Evolutionary conservation across 139 green algal species (phyloP).

Genomic region (Parachlorella kessleri): DNA sequence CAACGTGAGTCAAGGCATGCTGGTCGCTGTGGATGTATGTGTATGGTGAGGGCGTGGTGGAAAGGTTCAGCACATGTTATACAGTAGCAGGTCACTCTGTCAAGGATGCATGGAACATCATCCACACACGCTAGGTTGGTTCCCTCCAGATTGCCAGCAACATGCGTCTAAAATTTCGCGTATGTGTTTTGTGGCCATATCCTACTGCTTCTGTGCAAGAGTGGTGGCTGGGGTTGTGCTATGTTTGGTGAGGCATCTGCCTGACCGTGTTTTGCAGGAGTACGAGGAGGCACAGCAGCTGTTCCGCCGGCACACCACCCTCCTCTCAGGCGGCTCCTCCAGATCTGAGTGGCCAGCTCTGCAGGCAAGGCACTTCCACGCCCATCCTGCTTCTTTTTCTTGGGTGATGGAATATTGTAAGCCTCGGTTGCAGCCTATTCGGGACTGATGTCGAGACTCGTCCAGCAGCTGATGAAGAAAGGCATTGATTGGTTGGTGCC

Average conservation of each 20-base stretch:
- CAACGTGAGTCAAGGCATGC: background rate
- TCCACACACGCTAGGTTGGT: background rate
- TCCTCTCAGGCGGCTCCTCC: conserved; percentile 30
- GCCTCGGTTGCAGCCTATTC: too few species aligned
- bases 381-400: background rate
- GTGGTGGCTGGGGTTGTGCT: background rate
- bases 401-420: too few species aligned
- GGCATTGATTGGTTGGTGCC: too few species aligned
- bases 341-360: conserved; percentile 66
- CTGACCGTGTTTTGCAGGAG: too few species aligned
- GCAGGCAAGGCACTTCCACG: background rate
- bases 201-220: background rate
- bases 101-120: background rate
- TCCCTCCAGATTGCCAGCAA: background rate
- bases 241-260: too few species aligned
- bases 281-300: conserved; percentile 50
- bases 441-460: too few species aligned
- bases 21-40: conserved; percentile 6
- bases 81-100: background rate
- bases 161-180: background rate
- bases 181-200: background rate
- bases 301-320: conserved; percentile 48
- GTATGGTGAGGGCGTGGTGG: background rate
- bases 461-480: too few species aligned
- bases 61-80: background rate